Evolutionary conservation across 768 basidiomycete species (phyloP).

Genomic region (Lentinula boryana): DNA sequence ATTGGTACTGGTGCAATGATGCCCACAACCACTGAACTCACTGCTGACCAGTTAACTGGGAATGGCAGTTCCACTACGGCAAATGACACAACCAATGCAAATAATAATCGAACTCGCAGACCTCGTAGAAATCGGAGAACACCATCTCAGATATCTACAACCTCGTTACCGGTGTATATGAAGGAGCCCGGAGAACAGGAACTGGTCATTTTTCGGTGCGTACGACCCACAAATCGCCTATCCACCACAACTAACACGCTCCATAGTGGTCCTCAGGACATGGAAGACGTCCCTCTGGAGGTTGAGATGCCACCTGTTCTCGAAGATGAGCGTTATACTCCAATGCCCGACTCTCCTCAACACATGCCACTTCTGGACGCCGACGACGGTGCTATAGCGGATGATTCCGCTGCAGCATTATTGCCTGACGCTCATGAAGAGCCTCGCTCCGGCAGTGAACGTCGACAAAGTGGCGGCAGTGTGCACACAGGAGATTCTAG

Average conservation of each 20-base stretch:
- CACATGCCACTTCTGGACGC: slow-evolving; percentile 37
- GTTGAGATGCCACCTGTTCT: slow-evolving; percentile 29
- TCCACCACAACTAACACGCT: not conserved
- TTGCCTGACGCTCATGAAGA: slow-evolving; percentile 11
- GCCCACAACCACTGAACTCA: slow-evolving; percentile 30
- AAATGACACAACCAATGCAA: slow-evolving; percentile 15
- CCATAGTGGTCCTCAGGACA: slow-evolving; percentile 43
- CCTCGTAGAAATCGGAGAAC: slow-evolving; percentile 50
- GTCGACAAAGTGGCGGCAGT: slow-evolving; percentile 24
- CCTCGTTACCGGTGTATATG: slow-evolving; percentile 71
- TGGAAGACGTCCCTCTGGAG: slow-evolving; percentile 47
- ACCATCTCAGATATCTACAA: slow-evolving; percentile 76
- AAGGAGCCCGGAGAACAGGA: slow-evolving; percentile 84
- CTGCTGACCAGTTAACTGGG: slow-evolving; percentile 55
- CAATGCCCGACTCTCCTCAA: slow-evolving; percentile 32
- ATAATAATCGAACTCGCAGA: slow-evolving; percentile 28
- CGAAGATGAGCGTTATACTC: slow-evolving; percentile 33
- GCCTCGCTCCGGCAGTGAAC: not conserved
- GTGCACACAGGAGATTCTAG: slow-evolving; percentile 21
- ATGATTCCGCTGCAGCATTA: not conserved
- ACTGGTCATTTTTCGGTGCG: slow-evolving; percentile 58
- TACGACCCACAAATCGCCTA: not conserved
- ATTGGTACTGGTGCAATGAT: slow-evolving; percentile 9
- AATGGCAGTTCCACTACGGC: slow-evolving; percentile 25
- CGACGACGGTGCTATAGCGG: slow-evolving; percentile 10